These are phyloP conservation scores for Asterionellopsis glacialis DNA, from an alignment of 108 stramenopile genomes.

Conservation along the genomic window DNA sequence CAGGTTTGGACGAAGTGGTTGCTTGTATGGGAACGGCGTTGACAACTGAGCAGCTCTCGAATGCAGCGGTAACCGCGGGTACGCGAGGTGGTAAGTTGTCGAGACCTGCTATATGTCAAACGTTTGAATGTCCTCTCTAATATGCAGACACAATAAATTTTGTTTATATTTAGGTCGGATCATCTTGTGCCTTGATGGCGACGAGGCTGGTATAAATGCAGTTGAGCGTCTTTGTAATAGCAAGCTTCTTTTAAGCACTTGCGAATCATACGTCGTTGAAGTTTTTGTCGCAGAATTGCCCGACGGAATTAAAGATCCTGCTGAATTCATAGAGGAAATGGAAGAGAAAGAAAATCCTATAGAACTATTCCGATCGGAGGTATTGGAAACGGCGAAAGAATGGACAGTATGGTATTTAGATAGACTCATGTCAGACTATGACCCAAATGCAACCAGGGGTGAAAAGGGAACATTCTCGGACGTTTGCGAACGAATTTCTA, in stretches of 20 bases:
- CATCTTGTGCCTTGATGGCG: slow-evolving; percentile 85
- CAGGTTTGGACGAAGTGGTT: slow-evolving; percentile 69
- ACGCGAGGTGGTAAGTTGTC: slow-evolving; percentile 1
- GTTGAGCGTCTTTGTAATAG: slow-evolving; percentile 67
- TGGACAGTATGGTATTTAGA: slow-evolving; percentile 74
- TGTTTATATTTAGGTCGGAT: slow-evolving; percentile 31
- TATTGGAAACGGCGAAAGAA: slow-evolving; percentile 41
- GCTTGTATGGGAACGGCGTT: slow-evolving; percentile 90
- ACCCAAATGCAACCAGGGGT: slow-evolving; percentile 20
- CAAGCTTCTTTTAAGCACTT: slow-evolving; percentile 38
- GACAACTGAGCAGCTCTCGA: slow-evolving; percentile 62
- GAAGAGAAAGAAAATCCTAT: slow-evolving; percentile 24
- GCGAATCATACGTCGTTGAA: slow-evolving; percentile 41
- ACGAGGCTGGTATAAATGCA: slow-evolving; percentile 80
- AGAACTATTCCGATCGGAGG: slow-evolving; percentile 29
- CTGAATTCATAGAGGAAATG: slow-evolving; percentile 61
- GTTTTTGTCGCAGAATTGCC: slow-evolving; percentile 66
- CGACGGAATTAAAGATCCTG: slow-evolving; percentile 71
- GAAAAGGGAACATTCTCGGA: slow-evolving; percentile 29
- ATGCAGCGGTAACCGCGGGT: slow-evolving; percentile 39
- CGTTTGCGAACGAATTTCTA: slow-evolving; percentile 53
- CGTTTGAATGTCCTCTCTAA: neutral
- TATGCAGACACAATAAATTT: neutral
- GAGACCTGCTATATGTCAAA: neutral
- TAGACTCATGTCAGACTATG: slow-evolving; percentile 38